These are phyloP conservation scores for Hysterium pulicare DNA, from an alignment of 2,329 filamentous ascomycete genomes.

Conservation along the genomic window DNA sequence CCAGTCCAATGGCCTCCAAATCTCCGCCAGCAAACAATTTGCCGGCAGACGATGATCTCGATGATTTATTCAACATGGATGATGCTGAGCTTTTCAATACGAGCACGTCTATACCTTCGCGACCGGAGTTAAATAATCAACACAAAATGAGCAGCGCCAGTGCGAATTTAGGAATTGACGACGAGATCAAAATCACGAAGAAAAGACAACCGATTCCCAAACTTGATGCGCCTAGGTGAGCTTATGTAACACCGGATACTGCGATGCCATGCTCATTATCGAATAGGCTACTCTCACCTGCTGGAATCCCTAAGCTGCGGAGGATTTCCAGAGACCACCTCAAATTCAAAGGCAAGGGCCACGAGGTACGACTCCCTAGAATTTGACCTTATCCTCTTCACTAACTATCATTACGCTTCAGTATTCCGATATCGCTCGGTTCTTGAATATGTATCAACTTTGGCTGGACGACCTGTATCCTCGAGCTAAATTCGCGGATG, in stretches of 20 bases:
- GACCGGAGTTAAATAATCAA: slow-evolving; percentile 14
- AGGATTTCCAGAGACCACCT: slow-evolving; percentile 66
- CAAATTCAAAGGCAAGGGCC: slow-evolving; percentile 86
- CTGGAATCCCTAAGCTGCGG: slow-evolving; percentile 79
- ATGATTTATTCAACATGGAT: slow-evolving; percentile 66
- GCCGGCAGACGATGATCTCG: slow-evolving; percentile 49
- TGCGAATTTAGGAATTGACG: slow-evolving; percentile 71
- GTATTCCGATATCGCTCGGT: slow-evolving; percentile 78
- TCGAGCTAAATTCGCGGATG: slow-evolving; percentile 89
- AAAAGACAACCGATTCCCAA: slow-evolving; percentile 76
- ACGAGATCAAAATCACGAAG: slow-evolving; percentile 79
- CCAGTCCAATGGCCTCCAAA: slow-evolving; percentile 30
- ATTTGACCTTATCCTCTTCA: slow-evolving; percentile 14
- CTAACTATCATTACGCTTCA: slow-evolving; percentile 37
- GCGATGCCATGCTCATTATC: neutral
- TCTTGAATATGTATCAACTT: slow-evolving; percentile 88
- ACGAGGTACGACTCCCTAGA: slow-evolving; percentile 64
- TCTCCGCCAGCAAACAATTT: slow-evolving; percentile 11
- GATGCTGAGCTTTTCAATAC: slow-evolving; percentile 45
- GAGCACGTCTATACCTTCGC: slow-evolving; percentile 15
- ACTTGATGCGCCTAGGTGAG: slow-evolving; percentile 74
- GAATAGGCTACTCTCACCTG: slow-evolving; percentile 76
- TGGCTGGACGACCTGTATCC: slow-evolving; percentile 98
- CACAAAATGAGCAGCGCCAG: slow-evolving; percentile 36
- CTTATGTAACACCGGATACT: neutral